Conservation (phyloP, 768 basidiomycete genomes). For the Termitomyces sp. region DNA sequence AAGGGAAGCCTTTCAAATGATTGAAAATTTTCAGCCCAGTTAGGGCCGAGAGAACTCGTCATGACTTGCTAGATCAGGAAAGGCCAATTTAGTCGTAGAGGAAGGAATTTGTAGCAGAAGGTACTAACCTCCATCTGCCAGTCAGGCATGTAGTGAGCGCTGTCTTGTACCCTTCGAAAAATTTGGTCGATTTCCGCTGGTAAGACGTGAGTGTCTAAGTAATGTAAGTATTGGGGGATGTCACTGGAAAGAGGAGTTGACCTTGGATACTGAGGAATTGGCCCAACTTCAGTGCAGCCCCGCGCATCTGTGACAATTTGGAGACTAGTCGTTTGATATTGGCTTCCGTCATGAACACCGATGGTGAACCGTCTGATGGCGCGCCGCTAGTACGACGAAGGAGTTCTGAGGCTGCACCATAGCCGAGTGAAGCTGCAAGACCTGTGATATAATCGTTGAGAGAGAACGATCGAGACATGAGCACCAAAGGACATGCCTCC, state of each 20-base stretch:
- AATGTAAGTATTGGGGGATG: background rate
- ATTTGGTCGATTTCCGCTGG: slow-evolving; percentile 86
- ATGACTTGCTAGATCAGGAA: slow-evolving; percentile 55
- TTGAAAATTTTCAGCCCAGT: slow-evolving; percentile 68
- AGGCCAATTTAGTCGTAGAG: background rate
- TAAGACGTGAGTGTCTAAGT: slow-evolving; percentile 78
- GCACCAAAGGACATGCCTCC: slow-evolving; percentile 49
- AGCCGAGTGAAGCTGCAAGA: slow-evolving; percentile 82
- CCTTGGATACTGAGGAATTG: slow-evolving; percentile 98
- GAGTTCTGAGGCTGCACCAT: slow-evolving; percentile 86
- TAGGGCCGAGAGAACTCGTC: slow-evolving; percentile 59
- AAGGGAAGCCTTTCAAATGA: slow-evolving; percentile 84
- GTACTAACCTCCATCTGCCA: slow-evolving; percentile 88
- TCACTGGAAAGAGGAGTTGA: slow-evolving; percentile 13
- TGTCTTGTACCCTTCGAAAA: slow-evolving; percentile 86
- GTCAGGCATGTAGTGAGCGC: slow-evolving; percentile 98
- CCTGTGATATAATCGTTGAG: slow-evolving; percentile 37
- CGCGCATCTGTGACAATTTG: slow-evolving; percentile 93
- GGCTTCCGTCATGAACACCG: slow-evolving; percentile 84
- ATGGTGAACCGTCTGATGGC: slow-evolving; percentile 28
- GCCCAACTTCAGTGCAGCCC: slow-evolving; percentile 93
- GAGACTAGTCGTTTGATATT: slow-evolving; percentile 87
- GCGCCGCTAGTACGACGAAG: slow-evolving; percentile 57
- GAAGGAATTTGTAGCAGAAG: background rate
- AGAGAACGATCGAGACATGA: background rate